Base-by-base conservation (phyloP, 2,329 filamentous ascomycete genomes). In the Dothistroma pini region DNA sequence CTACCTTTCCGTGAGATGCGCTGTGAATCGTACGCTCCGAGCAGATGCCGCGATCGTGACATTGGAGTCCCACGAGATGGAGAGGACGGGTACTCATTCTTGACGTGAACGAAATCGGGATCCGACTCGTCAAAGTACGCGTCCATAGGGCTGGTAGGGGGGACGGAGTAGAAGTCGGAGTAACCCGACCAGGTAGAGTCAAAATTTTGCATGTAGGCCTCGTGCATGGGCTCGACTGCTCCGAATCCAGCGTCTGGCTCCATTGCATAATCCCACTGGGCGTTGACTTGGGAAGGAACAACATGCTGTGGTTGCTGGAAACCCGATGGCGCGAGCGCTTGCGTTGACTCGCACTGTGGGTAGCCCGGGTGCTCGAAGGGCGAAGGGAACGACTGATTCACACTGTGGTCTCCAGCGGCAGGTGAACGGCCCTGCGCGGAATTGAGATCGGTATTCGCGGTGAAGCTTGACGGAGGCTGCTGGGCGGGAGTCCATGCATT, bases 231-330 rank as follows among this genome's bases (percentile, higher is more conserved):
- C 34, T 62, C 35, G 10, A 58, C 47, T 58, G 53, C 56, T 34
- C 63, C 54, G 35, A 62, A 68, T 5, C 41, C 56, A 1, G 58
- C 32, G 51, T 63, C 66, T 3, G 64, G 51, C 2, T 65, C 58
- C 61, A 67, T 66, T 0, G 52, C 34, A 35, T 66, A 69, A 47
- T 64, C 65, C 5, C 69, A 64, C 41, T 64, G 65, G 5, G 66
- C 64, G 7, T 59, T 64, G 2, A 72, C 60, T 35, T 71, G 64
- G 0, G 69, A 69, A 11, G 70, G 70, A 8, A 70, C 65, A 4
- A 71, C 63, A 2, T 68, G 62, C 32, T 65, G 63, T 2, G 62
- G 63, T 8, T 44, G 35, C 4, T 59, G 55, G 34, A 68, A 66
- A 1, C 34, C 52, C 7, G 66, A 66, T 11, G 60, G 60, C 32